A percentile compares a stretch with the other conserved stretches of the same genome.
Evolutionary conservation across 1,284 basidiomycete species (phyloP).

Genomic region (Puccinia coronata): DNA sequence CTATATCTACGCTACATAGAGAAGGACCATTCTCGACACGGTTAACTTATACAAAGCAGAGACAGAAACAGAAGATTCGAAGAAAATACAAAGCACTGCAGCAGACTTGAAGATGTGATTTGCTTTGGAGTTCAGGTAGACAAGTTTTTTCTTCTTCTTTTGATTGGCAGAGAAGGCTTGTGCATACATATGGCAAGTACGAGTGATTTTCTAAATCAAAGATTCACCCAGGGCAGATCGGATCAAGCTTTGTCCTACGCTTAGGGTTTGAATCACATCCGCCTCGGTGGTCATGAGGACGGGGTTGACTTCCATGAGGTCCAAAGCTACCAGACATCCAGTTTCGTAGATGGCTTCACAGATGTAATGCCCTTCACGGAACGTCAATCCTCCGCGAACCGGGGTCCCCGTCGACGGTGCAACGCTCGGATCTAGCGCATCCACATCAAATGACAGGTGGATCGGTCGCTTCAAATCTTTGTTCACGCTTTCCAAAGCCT

Average conservation of each 20-base stretch:
- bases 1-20: too few species aligned
- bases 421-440: slow-evolving; percentile 84
- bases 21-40: too few species aligned
- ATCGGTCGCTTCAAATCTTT: slow-evolving; percentile 72
- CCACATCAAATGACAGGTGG: slow-evolving; percentile 95
- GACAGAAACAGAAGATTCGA: too few species aligned
- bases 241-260: slow-evolving; percentile 88
- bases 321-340: slow-evolving; percentile 83
- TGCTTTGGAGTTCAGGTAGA: too few species aligned
- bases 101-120: too few species aligned
- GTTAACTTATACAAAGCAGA: too few species aligned
- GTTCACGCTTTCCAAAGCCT: slow-evolving; percentile 91
- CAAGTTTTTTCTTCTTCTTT: too few species aligned
- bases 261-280: slow-evolving; percentile 81
- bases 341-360: slow-evolving; percentile 93
- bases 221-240: slow-evolving; percentile 81
- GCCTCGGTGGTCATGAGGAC: slow-evolving; percentile 70
- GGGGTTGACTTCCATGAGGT: slow-evolving; percentile 98
- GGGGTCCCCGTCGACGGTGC: slow-evolving; percentile 95
- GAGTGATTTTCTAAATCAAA: slow-evolving; percentile 53
- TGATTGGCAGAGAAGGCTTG: not conserved
- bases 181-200: not conserved
- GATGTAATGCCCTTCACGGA: slow-evolving; percentile 96
- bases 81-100: too few species aligned
- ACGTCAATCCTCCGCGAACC: slow-evolving; percentile 92